Evolutionary conservation across 805 yeast genomes (phyloP).

Genomic region (Schwanniomyces occidentalis): DNA sequence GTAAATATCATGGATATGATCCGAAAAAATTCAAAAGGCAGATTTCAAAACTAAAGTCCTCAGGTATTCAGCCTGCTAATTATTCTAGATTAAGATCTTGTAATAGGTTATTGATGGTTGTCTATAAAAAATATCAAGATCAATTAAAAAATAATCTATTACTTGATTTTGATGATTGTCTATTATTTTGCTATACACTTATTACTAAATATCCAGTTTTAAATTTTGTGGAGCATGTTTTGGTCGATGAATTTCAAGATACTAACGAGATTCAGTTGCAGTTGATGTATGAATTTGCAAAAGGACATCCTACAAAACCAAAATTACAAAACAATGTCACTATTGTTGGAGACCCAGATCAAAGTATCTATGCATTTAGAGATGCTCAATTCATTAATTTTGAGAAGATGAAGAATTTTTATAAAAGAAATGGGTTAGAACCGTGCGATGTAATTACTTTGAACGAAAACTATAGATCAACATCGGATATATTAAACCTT

Average conservation of each 20-base stretch:
- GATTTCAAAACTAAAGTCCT: conserved; percentile 59
- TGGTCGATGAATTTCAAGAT: conserved; percentile 95
- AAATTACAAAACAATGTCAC: conserved; percentile 57
- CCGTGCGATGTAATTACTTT: conserved; percentile 43
- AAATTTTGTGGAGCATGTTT: conserved; percentile 59
- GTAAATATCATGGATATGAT: conserved; percentile 36
- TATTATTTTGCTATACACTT: conserved; percentile 55
- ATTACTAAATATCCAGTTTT: conserved; percentile 49
- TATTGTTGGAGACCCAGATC: conserved; percentile 96
- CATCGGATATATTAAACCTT: conserved; percentile 59
- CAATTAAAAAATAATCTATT: conserved; percentile 42
- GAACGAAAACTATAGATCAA: conserved; percentile 78
- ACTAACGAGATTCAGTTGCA: conserved; percentile 77
- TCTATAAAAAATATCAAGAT: conserved; percentile 57
- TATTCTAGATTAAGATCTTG: conserved; percentile 19
- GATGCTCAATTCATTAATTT: conserved; percentile 76
- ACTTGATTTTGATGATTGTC: conserved; percentile 83
- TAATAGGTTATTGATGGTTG: conserved; percentile 18
- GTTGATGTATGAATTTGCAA: conserved; percentile 53
- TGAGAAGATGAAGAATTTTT: conserved; percentile 48
- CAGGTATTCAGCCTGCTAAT: conserved; percentile 46
- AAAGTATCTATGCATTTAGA: conserved; percentile 87
- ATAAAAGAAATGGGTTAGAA: conserved; percentile 20
- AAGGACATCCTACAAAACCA: conserved; percentile 31
- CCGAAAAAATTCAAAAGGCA: conserved; percentile 39